Conservation (phyloP, 176 grass and related monocot genomes). For the Elaeis guineensis region DNA sequence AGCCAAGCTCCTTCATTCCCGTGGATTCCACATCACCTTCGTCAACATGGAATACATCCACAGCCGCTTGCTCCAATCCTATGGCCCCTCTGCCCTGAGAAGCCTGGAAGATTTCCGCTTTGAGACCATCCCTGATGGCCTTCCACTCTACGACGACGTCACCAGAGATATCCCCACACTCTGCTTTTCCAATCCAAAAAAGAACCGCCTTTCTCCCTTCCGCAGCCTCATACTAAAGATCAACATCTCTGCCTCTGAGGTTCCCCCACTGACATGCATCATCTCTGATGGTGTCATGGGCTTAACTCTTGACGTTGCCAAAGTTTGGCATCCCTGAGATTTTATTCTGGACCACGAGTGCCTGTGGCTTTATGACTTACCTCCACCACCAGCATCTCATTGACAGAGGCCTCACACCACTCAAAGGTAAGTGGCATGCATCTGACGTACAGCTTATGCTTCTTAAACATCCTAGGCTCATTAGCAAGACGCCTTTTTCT, state of each 20-base stretch:
- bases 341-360: conserved; percentile 3
- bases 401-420: not conserved
- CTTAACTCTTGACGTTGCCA: not conserved
- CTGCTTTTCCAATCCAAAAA: not conserved
- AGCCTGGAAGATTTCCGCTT: not conserved
- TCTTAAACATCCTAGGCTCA: too few relatives aligned
- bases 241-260: not conserved
- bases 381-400: not conserved
- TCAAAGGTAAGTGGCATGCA: not conserved
- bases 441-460: too few relatives aligned
- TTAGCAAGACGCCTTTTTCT: too few relatives aligned
- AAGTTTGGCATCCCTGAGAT: conserved; percentile 1
- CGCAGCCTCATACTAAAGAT: not conserved
- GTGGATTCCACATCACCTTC: conserved; percentile 5
- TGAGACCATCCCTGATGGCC: conserved; percentile 4
- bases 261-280: not conserved
- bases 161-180: not conserved
- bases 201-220: not conserved
- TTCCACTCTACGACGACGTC: not conserved
- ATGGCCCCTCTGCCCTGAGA: not conserved
- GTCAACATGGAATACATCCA: conserved; percentile 4
- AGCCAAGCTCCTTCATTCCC: not conserved
- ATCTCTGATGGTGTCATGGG: not conserved
- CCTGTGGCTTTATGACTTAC: not conserved
- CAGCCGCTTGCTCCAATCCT: conserved; percentile 1